Base-by-base conservation (phyloP, 2,329 filamentous ascomycete species). In the Penicillium fuscoglaucum region DNA sequence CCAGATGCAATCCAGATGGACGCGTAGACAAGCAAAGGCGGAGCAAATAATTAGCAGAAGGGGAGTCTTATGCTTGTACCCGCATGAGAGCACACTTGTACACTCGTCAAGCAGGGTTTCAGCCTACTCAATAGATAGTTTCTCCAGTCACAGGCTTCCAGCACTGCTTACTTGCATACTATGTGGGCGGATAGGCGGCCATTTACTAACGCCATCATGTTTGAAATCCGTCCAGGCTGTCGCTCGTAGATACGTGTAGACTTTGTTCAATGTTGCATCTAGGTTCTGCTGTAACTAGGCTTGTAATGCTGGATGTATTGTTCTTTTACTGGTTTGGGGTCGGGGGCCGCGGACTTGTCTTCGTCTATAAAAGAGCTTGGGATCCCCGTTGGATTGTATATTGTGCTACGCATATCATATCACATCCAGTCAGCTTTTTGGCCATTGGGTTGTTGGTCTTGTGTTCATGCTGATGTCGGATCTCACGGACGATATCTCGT, bases 121-220 rank as follows among this genome's bases (percentile, higher is more conserved):
- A 37, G 37, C 37, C 12, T 44, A 29, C 28, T 26, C n/a, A 31
- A 21, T 37, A 35, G 46, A 48, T 13, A 35, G 19, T 12, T 21
- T 41, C 24, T 3, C 9, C 35, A 17, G 17, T 43, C 19, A 19
- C 28, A 47, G 6, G 17, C n/a, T 21, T 21, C 37, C 29, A 52
- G 13, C 33, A 29, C 35, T 51, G 55, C 58, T 60, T 57, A 47
- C 29, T 26, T 58, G 48, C 53, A 49, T 56, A 17, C 21, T 19
- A 17, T 12, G 17, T 35, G 17, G 4, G 28, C 44, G 28, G 40
- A 21, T 51, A 35, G 28, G 24, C 37, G 37, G 49, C 2, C 29
- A 37, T 47, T 19, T n/a, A 31, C 21, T 13, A 29, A 28, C 17
- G 13, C 55, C 43, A 55, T n/a, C 12, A 17, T 37, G 35, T 60